A percentile compares a stretch with the other conserved stretches of the same genome.
These are phyloP conservation scores for Tylopilus sp. DNA, from an alignment of 768 basidiomycete genomes.

Conservation along the genomic window DNA sequence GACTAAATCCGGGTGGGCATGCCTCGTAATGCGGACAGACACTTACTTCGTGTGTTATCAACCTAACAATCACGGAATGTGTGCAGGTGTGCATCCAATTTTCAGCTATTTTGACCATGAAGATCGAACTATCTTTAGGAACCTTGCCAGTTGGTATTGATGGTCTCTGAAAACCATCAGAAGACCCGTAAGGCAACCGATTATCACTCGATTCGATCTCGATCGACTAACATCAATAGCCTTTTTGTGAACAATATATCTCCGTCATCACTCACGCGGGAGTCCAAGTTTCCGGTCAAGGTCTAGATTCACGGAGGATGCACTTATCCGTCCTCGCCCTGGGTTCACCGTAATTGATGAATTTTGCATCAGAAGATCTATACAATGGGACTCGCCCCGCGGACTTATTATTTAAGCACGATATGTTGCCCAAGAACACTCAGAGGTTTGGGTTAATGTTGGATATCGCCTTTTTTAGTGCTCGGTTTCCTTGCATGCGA, in stretches of 20 bases:
- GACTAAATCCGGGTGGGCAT: conserved; percentile 43
- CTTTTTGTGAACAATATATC: conserved; percentile 63
- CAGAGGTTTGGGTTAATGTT: conserved; percentile 71
- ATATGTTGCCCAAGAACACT: conserved; percentile 56
- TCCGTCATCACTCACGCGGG: conserved; percentile 45
- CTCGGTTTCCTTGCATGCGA: conserved; percentile 73
- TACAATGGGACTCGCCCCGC: not conserved
- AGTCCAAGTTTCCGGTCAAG: conserved; percentile 55
- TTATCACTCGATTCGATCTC: not conserved
- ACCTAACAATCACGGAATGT: conserved; percentile 63
- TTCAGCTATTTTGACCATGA: not conserved
- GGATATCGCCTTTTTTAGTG: conserved; percentile 70
- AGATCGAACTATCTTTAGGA: conserved; percentile 29
- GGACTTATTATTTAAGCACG: conserved; percentile 48
- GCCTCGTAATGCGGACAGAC: not conserved
- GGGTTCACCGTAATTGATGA: not conserved
- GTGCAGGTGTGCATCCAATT: conserved; percentile 38
- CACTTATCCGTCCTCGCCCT: conserved; percentile 3
- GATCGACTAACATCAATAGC: conserved; percentile 29
- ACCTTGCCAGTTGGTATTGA: conserved; percentile 54
- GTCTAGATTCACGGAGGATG: conserved; percentile 80
- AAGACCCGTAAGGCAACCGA: conserved; percentile 52
- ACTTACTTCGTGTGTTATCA: conserved; percentile 38
- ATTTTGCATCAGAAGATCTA: not conserved
- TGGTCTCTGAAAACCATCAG: conserved; percentile 63